Evolutionary conservation across 768 basidiomycete species (phyloP), one percentile per base, ranked within the genome.

Genomic region (Serendipita indica): DNA sequence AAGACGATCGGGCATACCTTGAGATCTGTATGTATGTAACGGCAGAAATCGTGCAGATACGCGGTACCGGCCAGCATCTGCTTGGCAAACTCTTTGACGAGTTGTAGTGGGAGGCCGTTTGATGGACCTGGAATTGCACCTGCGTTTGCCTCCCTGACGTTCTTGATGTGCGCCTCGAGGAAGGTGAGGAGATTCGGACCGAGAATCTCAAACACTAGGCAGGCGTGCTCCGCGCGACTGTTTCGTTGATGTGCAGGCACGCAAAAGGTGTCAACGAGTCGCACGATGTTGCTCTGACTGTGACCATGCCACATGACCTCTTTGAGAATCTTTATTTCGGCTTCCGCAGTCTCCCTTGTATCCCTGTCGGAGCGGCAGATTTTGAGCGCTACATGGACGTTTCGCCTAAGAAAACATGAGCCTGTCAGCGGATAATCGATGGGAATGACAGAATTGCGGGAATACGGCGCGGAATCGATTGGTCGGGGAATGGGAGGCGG

Each of bases 31-130:
- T 96, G 92, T 27, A 93, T 89, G 37, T 94, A 78, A 66, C 88
- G 82, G 69, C 90, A 93, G 69, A 90, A 89, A 25, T 90, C 86
- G 65, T 96, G 92, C 12, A 96, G 79, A 69, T 92, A 96, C 68
- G 92, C 83, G 60, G 94, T 75, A 27, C 90, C 92, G 16, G 91
- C 80, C 43, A 96, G 76, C 46, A 94, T 75, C 69, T 96, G 92
- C 70, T 78, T 87, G 14, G 86, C 78, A 63, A 96, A 89, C 59
- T 84, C 73, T 71, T 88, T 91, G 63, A 94, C 89, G 56, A 93
- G 77, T 37, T 81, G 75, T 28, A 79, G 79, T 3, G 90, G 83
- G 16, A 96, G 84, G 43, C 91, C 88, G 41, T 41, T 28, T n/a
- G 49, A 18, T 7, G 20, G 49, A 6, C 49, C 49, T n/a, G 49